phyloP scores from a whole-genome alignment of 805 yeast species.

The Barnettozyma pratensis region DNA sequence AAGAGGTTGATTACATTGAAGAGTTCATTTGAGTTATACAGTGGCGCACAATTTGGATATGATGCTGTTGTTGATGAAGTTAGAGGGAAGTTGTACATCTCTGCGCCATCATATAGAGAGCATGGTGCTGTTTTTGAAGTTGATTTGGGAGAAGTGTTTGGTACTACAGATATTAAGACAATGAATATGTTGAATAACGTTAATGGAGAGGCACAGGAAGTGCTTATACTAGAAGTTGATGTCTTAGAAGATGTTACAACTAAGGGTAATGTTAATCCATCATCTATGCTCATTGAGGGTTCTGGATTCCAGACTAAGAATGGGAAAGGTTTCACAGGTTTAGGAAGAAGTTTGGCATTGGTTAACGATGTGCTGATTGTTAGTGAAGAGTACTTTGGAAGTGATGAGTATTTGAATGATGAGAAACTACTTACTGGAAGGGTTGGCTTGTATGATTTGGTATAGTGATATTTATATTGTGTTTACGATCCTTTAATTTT shows the following conservation, averaged over 20 bases:
- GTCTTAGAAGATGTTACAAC: neutral
- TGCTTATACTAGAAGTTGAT: too few relatives aligned
- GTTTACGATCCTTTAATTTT: too few relatives aligned
- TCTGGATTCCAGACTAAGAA: conserved; percentile 10
- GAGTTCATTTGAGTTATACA: conserved; percentile 5
- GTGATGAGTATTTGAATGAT: conserved; percentile 25
- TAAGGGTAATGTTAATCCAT: neutral
- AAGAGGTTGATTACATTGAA: neutral
- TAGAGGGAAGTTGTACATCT: conserved; percentile 26
- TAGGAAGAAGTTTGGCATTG: conserved; percentile 36
- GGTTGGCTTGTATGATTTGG: conserved; percentile 17
- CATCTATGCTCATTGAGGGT: conserved; percentile 12
- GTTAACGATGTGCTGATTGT: conserved; percentile 28
- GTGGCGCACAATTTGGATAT: conserved; percentile 16
- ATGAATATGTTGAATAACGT: neutral
- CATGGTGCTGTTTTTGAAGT: conserved; percentile 38
- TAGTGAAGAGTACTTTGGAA: conserved; percentile 35
- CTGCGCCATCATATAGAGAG: conserved; percentile 48
- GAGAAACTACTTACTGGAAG: conserved; percentile 29
- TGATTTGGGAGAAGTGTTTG: conserved; percentile 18
- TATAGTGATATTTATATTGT: too few relatives aligned
- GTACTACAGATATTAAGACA: conserved; percentile 7
- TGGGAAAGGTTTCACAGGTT: conserved; percentile 32
- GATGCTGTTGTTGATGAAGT: conserved; percentile 9
- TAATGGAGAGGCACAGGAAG: neutral